Evolutionary conservation across 75 land plant genomes (phyloP).

Genomic region (Pinus taeda): DNA sequence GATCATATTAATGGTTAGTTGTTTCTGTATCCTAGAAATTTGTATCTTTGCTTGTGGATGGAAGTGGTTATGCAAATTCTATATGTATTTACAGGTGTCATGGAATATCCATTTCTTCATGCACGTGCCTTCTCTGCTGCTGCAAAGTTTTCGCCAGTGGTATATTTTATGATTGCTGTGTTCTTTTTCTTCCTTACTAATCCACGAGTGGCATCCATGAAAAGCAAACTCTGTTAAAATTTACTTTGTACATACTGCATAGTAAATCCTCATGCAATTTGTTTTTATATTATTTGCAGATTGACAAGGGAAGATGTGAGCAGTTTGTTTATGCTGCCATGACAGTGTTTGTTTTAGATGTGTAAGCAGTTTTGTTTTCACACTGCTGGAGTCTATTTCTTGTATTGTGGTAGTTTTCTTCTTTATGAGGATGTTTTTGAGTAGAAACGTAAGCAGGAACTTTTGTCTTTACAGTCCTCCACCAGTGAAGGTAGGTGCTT

Average conservation of each 20-base stretch:
- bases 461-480: conserved; percentile 50
- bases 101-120: conserved; percentile 80
- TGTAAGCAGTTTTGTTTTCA: conserved; percentile 40
- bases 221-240: neutral
- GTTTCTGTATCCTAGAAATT: neutral
- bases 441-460: neutral
- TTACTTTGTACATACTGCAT: neutral
- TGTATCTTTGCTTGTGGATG: neutral
- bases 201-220: neutral
- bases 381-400: neutral
- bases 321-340: conserved; percentile 69
- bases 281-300: conserved; percentile 34
- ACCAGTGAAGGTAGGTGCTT: conserved; percentile 91
- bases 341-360: conserved; percentile 56
- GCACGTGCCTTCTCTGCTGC: conserved; percentile 78
- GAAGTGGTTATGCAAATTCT: neutral
- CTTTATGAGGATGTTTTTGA: neutral
- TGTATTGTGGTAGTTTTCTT: conserved; percentile 9
- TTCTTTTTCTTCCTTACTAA: neutral
- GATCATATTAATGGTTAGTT: neutral
- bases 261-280: neutral
- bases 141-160: conserved; percentile 79
- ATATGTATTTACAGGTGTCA: conserved; percentile 39
- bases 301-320: conserved; percentile 47
- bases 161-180: conserved; percentile 17